Evolutionary conservation across 2,329 filamentous ascomycete genomes (phyloP), one percentile per base, ranked within the genome.

Genomic region (Epichloe coenophiala): DNA sequence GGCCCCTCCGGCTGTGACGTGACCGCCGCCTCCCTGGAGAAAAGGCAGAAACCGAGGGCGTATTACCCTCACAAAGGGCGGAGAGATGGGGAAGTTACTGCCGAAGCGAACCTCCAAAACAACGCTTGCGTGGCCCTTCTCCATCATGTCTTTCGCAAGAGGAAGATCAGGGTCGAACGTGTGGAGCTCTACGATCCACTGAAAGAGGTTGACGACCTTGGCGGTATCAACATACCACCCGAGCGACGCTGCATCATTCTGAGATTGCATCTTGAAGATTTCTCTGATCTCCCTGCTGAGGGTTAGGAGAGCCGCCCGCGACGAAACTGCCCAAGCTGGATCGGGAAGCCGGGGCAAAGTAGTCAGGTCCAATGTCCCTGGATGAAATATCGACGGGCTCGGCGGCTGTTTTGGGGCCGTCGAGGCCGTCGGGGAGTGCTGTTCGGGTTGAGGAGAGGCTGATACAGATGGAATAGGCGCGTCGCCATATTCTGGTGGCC

Each of bases 121-220:
- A 39, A 95, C 71, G 60, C 86, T 89, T 21, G 72, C 77, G 51
- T 84, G 58, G 0, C 71, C 73, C 1, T 70, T 72, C 2, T 63
- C 59, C 62, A 82, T 80, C 80, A 95, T 88, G 60, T 95, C 89
- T 49, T 76, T 62, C 0, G 85, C 82, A 1, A 96, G 71, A 1
- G 85, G 86, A 0, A 93, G 72, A 1, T 68, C 63, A 0, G 69
- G 56, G 23, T 88, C 83, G 59, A 95, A 95, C 42, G 83, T 87
- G 63, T 95, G 90, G 1, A 96, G 71, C 63, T 95, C 86, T 5
- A 94, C 81, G 52, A 95, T 88, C 89, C 89, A 95, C 60, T 94
- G 88, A 60, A 93, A 95, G 54, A 89, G 74, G 59, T 90, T 94
- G 21, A 70, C 76, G 38, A 90, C 71, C 47, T 78, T 76, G 5